A percentile compares a stretch with the other conserved stretches of the same genome.
Evolutionary conservation across 1,284 basidiomycete species (phyloP).

Genomic region (Sporisorium exsertum): DNA sequence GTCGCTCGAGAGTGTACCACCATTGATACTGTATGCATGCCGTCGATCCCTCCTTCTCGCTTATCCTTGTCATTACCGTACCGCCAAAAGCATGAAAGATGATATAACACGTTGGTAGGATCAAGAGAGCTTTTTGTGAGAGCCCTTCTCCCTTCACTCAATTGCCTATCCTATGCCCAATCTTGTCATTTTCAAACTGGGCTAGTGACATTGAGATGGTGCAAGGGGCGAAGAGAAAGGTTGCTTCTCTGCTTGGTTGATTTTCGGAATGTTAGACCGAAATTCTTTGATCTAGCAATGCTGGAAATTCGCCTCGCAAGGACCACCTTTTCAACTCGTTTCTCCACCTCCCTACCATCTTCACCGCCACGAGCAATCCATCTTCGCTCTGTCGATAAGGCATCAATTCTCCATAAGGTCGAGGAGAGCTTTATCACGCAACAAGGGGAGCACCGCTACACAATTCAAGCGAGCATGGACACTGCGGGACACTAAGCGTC

Average conservation of each 20-base stretch:
- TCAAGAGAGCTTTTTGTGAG: background rate
- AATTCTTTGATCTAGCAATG: background rate
- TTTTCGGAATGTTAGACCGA: background rate
- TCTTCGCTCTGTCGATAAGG: background rate
- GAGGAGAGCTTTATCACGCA: too few species aligned
- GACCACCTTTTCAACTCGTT: conserved; percentile 9
- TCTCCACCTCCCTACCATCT: background rate
- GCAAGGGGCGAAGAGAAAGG: background rate
- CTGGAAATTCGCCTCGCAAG: conserved; percentile 4
- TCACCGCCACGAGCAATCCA: background rate
- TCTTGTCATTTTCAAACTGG: background rate
- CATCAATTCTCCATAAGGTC: too few species aligned
- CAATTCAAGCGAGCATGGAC: too few species aligned
- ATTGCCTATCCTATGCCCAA: background rate
- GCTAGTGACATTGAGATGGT: background rate
- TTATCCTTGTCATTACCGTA: background rate
- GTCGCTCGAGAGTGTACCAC: background rate
- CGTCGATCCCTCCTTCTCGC: conserved; percentile 15
- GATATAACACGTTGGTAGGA: conserved; percentile 11
- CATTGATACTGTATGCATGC: conserved; percentile 8
- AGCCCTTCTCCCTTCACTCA: background rate
- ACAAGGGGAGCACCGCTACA: too few species aligned
- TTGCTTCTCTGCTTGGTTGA: background rate
- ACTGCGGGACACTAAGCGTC: too few species aligned
- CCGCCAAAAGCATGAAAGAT: conserved; percentile 1